phyloP scores from a whole-genome alignment of 2,329 filamentous ascomycete species.

The Xylaria sp. region DNA sequence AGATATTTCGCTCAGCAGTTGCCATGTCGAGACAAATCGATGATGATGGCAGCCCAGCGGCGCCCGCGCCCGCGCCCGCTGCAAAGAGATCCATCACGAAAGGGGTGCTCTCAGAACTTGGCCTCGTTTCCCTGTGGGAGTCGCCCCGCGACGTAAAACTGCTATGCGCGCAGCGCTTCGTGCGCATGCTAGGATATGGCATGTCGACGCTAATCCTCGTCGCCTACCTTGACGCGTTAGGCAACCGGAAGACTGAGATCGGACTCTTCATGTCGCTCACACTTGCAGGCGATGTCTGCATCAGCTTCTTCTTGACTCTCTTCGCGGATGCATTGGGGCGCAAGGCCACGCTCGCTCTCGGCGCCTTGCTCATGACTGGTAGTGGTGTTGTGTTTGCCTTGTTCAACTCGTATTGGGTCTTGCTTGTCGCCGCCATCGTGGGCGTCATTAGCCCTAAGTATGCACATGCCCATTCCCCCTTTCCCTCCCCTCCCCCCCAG shows the following conservation, averaged over 20 bases:
- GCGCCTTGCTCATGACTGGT: constrained; percentile 65
- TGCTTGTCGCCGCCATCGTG: constrained; percentile 67
- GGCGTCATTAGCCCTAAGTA: constrained; percentile 70
- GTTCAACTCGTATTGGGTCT: constrained; percentile 65
- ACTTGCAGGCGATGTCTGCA: constrained; percentile 66
- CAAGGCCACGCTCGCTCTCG: constrained; percentile 62
- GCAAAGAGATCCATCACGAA: neutral
- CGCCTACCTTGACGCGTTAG: constrained; percentile 63
- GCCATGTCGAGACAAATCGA: constrained; percentile 8
- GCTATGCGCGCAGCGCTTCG: constrained; percentile 67
- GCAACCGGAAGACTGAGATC: constrained; percentile 62
- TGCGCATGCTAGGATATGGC: constrained; percentile 73
- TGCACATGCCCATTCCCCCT: neutral
- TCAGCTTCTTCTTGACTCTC: constrained; percentile 69
- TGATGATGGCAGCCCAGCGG: neutral
- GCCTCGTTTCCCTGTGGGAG: constrained; percentile 56
- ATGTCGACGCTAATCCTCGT: constrained; percentile 67
- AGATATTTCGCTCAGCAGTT: neutral
- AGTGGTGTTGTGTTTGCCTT: constrained; percentile 68
- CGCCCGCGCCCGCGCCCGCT: too few relatives aligned
- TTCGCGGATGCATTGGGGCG: constrained; percentile 69
- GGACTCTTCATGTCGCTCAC: constrained; percentile 76
- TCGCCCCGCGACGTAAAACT: constrained; percentile 65
- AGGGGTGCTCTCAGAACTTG: constrained; percentile 52
- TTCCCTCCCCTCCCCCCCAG: neutral